Evolutionary conservation across 2,329 filamentous ascomycete genomes (phyloP), one percentile per base, ranked within the genome.

Genomic region (Magnaporthiopsis poae): DNA sequence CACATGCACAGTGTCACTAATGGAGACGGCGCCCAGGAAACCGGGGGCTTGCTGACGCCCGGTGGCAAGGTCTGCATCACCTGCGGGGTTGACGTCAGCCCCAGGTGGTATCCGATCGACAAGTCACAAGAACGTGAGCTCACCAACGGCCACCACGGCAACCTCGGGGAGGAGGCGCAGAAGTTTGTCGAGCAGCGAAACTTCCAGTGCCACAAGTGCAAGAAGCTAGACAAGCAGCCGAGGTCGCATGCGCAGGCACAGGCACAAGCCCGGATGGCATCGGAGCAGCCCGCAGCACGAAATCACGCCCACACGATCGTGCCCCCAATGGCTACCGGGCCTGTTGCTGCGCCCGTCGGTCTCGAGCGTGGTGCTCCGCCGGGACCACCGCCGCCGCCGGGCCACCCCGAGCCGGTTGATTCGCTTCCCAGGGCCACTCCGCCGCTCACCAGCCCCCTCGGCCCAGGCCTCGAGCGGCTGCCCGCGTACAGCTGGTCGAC

Each of bases 161-260:
- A 74, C 60, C 76, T 85, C 65, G 82, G 84, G 62, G 78, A 78
- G n/a, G 84, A 87, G 71, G 84, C 83, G 8, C 80, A 82, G 71
- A 85, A 82, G 73, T 87, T 86, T 72, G 78, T 86, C 61, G 82
- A 84, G 66, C 85, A 87, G 70, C 80, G 83, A 36, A 83, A 82
- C 68, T 89, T 86, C 69, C 88, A 92, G 75, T 93, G 90, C 72
- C 90, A 93, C 77, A 90, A 91, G 75, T 93, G 90, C 73, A 83
- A 81, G 70, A 88, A 85, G 73, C 74, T 77, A 36, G 82, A 82
- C 67, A 80, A 80, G 33, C 79, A 81, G 65, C 78, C 82, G 3
- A 69, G 73, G 33, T 71, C 75, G 29, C 77, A 77, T 67, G 72
- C 46, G 18, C 46, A 56, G n/a, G 46, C 46, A n/a, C 46, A 56